A percentile compares a stretch with the other conserved stretches of the same genome.
Evolutionary conservation across 805 yeast species (phyloP).

Genomic region (Hyphopichia homilentoma): DNA sequence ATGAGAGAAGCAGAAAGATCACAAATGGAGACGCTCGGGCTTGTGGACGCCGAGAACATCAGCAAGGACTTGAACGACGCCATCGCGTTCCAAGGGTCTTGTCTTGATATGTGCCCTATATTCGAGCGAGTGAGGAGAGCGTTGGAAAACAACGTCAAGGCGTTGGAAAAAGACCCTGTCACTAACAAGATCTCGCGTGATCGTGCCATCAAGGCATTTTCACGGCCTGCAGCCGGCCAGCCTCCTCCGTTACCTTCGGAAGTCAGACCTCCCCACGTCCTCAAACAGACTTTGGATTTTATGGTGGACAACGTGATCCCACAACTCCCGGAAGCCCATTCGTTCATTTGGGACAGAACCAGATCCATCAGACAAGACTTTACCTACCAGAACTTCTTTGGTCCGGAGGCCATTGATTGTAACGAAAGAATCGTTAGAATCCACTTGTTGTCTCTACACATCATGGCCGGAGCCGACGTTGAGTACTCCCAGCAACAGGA

Average conservation of each 20-base stretch:
- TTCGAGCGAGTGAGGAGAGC: conserved; percentile 88
- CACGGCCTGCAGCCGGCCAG: conserved; percentile 97
- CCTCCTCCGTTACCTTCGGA: conserved; percentile 98
- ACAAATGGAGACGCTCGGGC: conserved; percentile 73
- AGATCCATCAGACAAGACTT: conserved; percentile 96
- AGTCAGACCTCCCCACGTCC: conserved; percentile 85
- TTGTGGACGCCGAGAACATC: conserved; percentile 84
- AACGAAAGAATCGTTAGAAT: conserved; percentile 88
- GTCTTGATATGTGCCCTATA: conserved; percentile 91
- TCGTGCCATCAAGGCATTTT: conserved; percentile 84
- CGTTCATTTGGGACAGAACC: conserved; percentile 96
- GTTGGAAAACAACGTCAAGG: conserved; percentile 80
- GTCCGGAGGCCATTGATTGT: conserved; percentile 91
- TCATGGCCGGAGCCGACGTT: conserved; percentile 68
- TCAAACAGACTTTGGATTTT: conserved; percentile 65
- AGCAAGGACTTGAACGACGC: conserved; percentile 86
- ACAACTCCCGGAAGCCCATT: conserved; percentile 76
- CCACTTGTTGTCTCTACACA: conserved; percentile 76
- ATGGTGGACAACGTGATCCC: conserved; percentile 61
- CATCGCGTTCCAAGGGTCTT: conserved; percentile 80
- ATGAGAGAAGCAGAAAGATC: conserved; percentile 73
- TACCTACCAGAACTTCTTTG: conserved; percentile 89
- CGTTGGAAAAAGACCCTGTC: conserved; percentile 63
- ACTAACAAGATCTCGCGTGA: conserved; percentile 50
- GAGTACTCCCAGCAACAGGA: conserved; percentile 95